Base-by-base conservation (phyloP, 192 early-diverging fungal genomes). In the Thoreauomyces humboldtii region DNA sequence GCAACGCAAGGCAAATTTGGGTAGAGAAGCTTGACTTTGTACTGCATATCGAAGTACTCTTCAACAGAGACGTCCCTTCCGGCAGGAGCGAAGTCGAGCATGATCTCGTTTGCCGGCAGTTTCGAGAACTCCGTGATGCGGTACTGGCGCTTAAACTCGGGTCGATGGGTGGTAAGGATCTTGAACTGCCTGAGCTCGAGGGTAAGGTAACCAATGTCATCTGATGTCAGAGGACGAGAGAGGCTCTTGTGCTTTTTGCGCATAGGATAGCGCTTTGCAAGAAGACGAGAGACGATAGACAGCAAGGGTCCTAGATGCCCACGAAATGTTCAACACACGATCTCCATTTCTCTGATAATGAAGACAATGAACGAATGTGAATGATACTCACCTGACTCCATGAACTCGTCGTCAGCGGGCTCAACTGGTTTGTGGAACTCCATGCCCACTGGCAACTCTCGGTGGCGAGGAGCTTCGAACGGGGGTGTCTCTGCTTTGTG, bases 201-300 rank as follows among this genome's bases (percentile, higher is more conserved):
- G 14, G 64, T 66, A n/a, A 66, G 64, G 27, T 31, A 55, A n/a
- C 46, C 31, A 6, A n/a, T 25, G 33, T 66, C 64, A 1, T 66
- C 64, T 7, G 9, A 25, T 12, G 42, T 46, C 42, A 44, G 15
- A 1, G 42, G 38, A 22, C 59, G 59, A 19, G 59, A 61, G 28
- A 61, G 34, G 19, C 31, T 9, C 15, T 21, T 12, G 9, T 14
- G 27, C n/a, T n/a, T n/a, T n/a, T n/a, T n/a, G 24, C 59, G 38
- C 42, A 14, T 46, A 14, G 59, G 59, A 21, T 61, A 61, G 21
- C 28, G 41, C 21, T 47, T 25, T 17, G 27, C 21, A 4, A 61
- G 42, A 2, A 61, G 6, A 14, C 47, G 21, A 3, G 29, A 28
- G 28, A 44, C 59, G 7, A 46, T 34, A 15, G 35, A 33, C 11